Evolutionary conservation across 2,329 filamentous ascomycete genomes (phyloP).

Genomic region (Dendrostoma leiphaemia): DNA sequence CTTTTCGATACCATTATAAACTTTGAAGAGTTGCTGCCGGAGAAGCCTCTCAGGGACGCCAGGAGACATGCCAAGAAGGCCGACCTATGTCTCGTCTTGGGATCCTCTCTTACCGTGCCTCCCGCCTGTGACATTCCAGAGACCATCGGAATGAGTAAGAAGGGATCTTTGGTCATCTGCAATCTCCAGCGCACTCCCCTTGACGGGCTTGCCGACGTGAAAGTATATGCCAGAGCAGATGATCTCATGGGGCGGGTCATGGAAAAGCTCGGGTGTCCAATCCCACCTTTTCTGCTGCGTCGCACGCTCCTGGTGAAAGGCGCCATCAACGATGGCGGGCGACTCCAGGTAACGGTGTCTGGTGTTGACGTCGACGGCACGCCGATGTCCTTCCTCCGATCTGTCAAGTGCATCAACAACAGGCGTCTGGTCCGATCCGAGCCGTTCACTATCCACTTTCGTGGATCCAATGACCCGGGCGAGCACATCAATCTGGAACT

Average conservation of each 20-base stretch:
- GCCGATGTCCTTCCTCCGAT: slow-evolving; percentile 37
- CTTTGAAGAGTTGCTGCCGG: slow-evolving; percentile 38
- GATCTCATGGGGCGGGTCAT: slow-evolving; percentile 39
- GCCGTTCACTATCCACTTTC: slow-evolving; percentile 36
- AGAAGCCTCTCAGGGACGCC: slow-evolving; percentile 31
- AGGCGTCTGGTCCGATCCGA: slow-evolving; percentile 33
- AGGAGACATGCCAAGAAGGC: slow-evolving; percentile 36
- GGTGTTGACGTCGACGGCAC: slow-evolving; percentile 42
- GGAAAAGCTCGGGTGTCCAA: slow-evolving; percentile 33
- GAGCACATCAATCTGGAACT: slow-evolving; percentile 35
- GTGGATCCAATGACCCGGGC: slow-evolving; percentile 24
- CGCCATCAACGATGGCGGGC: slow-evolving; percentile 19
- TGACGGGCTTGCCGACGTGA: slow-evolving; percentile 31
- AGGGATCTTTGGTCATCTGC: slow-evolving; percentile 39
- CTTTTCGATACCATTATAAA: slow-evolving; percentile 45
- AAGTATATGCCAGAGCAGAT: slow-evolving; percentile 36
- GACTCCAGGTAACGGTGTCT: slow-evolving; percentile 28
- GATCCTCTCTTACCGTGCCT: slow-evolving; percentile 42
- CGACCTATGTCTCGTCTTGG: slow-evolving; percentile 45
- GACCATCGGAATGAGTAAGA: slow-evolving; percentile 28
- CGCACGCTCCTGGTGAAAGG: slow-evolving; percentile 31
- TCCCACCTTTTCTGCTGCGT: slow-evolving; percentile 37
- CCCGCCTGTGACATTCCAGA: slow-evolving; percentile 41
- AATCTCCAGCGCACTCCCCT: slow-evolving; percentile 44
- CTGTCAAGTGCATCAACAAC: slow-evolving; percentile 37